Conservation (phyloP, 768 basidiomycete species). For the Psilocybe cyanescens region DNA sequence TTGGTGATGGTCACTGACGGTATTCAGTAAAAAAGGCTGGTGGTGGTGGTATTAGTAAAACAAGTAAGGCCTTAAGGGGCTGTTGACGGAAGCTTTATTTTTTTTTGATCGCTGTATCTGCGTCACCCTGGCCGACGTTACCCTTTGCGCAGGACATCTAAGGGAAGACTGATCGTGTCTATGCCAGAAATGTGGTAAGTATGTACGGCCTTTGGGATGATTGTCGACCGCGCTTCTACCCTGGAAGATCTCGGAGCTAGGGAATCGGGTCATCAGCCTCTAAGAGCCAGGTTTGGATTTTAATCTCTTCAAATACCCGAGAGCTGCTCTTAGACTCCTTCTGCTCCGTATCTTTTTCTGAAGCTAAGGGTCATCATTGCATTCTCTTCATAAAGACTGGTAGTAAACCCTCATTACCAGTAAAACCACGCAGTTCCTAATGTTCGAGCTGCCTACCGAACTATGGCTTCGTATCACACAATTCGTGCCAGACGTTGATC, state of each 20-base stretch:
- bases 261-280: slow-evolving; percentile 1
- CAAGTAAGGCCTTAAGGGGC: background rate
- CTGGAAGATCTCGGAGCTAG: background rate
- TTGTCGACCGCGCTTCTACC: background rate
- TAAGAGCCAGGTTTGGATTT: background rate
- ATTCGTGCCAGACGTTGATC: slow-evolving; percentile 20
- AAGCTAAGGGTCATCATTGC: background rate
- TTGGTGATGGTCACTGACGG: background rate
- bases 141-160: background rate
- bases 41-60: background rate
- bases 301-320: slow-evolving; percentile 5
- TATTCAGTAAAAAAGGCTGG: background rate
- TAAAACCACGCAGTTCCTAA: background rate
- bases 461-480: slow-evolving; percentile 26
- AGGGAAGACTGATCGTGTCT: background rate
- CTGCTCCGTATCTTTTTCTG: background rate
- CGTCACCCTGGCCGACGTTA: background rate
- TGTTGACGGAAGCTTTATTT: slow-evolving; percentile 4
- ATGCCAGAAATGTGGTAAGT: background rate
- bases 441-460: slow-evolving; percentile 23
- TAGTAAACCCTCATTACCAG: no score
- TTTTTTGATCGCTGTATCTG: slow-evolving; percentile 14
- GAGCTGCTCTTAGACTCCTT: slow-evolving; percentile 1
- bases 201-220: background rate
- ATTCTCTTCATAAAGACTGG: no score